phyloP scores from a whole-genome alignment of 1,284 basidiomycete genomes.

The Ustilago lituana region DNA sequence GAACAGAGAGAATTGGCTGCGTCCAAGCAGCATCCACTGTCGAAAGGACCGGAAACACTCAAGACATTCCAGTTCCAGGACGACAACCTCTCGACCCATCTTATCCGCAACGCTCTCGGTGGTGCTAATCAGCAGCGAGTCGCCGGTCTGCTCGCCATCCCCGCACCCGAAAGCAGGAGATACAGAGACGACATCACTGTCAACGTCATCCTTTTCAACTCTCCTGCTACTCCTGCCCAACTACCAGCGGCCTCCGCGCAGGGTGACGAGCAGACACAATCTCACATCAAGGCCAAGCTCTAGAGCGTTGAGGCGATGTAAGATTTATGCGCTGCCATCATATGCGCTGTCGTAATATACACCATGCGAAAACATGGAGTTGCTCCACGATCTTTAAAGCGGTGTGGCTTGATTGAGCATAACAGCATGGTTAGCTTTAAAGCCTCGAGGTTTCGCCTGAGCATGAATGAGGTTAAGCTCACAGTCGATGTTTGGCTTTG shows the following conservation, averaged over 20 bases:
- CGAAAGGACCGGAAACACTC: slow-evolving; percentile 48
- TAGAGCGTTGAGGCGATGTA: too few relatives aligned
- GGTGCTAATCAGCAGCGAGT: slow-evolving; percentile 79
- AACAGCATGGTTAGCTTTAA: too few relatives aligned
- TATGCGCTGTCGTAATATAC: slow-evolving; percentile 2
- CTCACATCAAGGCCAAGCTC: slow-evolving; percentile 33
- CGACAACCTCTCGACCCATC: slow-evolving; percentile 85
- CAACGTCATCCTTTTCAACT: slow-evolving; percentile 59
- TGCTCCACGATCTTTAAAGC: neutral
- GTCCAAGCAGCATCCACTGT: slow-evolving; percentile 61
- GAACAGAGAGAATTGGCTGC: slow-evolving; percentile 38
- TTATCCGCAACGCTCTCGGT: slow-evolving; percentile 92
- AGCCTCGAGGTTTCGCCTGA: neutral
- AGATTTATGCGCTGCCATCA: slow-evolving; percentile 1
- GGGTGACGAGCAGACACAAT: neutral
- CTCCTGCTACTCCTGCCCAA: slow-evolving; percentile 22
- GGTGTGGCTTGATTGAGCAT: too few relatives aligned
- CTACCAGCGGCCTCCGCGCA: slow-evolving; percentile 3
- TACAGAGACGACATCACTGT: slow-evolving; percentile 63
- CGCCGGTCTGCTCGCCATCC: slow-evolving; percentile 82
- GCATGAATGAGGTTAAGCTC: neutral
- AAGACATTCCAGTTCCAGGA: slow-evolving; percentile 71
- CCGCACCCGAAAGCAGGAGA: slow-evolving; percentile 76
- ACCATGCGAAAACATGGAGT: neutral
- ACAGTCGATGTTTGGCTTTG: neutral